Evolutionary conservation across 352 stramenopile genomes (phyloP).

Genomic region (Pythium utonaiense): DNA sequence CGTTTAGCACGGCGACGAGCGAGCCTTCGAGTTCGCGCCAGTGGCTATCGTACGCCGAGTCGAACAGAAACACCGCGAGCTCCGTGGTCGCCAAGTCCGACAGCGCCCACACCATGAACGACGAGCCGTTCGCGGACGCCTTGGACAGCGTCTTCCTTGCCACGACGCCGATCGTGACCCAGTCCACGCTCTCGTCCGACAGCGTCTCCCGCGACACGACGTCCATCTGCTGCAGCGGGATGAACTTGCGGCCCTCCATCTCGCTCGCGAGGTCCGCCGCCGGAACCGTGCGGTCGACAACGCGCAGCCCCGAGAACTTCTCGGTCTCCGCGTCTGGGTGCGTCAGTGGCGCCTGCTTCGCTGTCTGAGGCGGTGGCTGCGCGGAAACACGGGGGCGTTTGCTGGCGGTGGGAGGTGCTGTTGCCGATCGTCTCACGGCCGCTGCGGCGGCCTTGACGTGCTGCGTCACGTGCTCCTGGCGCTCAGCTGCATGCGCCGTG

Average conservation of each 20-base stretch:
- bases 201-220: slow-evolving; percentile 45
- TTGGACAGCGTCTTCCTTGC: slow-evolving; percentile 72
- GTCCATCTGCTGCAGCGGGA: slow-evolving; percentile 60
- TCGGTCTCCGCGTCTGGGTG: slow-evolving; percentile 21
- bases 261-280: slow-evolving; percentile 41
- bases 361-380: neutral
- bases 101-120: slow-evolving; percentile 81
- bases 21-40: slow-evolving; percentile 61
- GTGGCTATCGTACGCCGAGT: slow-evolving; percentile 62
- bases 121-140: slow-evolving; percentile 51
- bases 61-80: slow-evolving; percentile 73
- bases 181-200: slow-evolving; percentile 64
- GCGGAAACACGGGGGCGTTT: neutral
- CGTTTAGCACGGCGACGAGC: slow-evolving; percentile 71
- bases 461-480: slow-evolving; percentile 13
- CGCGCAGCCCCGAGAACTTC: slow-evolving; percentile 57
- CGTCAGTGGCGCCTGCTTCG: slow-evolving; percentile 2
- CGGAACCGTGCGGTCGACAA: slow-evolving; percentile 48
- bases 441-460: slow-evolving; percentile 17
- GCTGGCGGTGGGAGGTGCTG: neutral
- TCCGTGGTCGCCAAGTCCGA: slow-evolving; percentile 68
- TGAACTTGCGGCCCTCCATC: slow-evolving; percentile 70
- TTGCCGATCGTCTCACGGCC: slow-evolving; percentile 6
- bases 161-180: slow-evolving; percentile 79
- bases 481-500: slow-evolving; percentile 19